Evolutionary conservation across 169 alveolate species (phyloP), one percentile per base, ranked within the genome.

Genomic region (Plasmodium berghei): DNA sequence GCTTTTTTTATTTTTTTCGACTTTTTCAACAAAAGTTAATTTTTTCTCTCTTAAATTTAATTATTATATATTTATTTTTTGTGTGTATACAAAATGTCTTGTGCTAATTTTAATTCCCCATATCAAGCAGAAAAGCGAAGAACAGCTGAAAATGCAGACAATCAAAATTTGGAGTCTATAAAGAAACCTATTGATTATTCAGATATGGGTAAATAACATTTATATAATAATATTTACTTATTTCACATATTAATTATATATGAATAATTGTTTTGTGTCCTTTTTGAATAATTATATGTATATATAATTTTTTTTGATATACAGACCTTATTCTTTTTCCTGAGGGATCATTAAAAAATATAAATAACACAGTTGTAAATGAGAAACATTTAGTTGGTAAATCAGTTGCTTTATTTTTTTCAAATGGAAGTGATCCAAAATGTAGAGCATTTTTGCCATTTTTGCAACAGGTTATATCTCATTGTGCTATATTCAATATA

Each of bases 371-470:
- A 2, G 90, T 87, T 24, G 75, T 92, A 46, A 67, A 88, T 42
- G 93, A 92, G 74, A 69, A 72, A 45, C 94, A 92, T 52, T 80
- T 92, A 22, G 73, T 70, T 73, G 95, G 95, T 45, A 92, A 92
- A 59, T 92, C 95, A 8, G 95, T 92, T 8, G 95, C 94, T 20
- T 63, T 92, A 24, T 92, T 58, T 69, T 92, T 92, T 72, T 92
- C 95, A 26, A 92, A 92, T 48, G 94, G 94, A 45, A 72, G 80
- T 63, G 92, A 87, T 56, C 93, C 94, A 69, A 92, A 89, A 89
- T 92, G 95, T 89, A 86, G 90, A 28, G 87, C 94, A 14, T 89
- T 92, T 66, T 87, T 92, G 28, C 95, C 95, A 2, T 89, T 92
- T 48, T 88, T 92, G 70, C 87, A 90, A 49, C 91, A 90, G 69